Evolutionary conservation across 2,329 filamentous ascomycete species (phyloP), one percentile per base, ranked within the genome.

Genomic region (Cladosporium austrohemisphaericum): DNA sequence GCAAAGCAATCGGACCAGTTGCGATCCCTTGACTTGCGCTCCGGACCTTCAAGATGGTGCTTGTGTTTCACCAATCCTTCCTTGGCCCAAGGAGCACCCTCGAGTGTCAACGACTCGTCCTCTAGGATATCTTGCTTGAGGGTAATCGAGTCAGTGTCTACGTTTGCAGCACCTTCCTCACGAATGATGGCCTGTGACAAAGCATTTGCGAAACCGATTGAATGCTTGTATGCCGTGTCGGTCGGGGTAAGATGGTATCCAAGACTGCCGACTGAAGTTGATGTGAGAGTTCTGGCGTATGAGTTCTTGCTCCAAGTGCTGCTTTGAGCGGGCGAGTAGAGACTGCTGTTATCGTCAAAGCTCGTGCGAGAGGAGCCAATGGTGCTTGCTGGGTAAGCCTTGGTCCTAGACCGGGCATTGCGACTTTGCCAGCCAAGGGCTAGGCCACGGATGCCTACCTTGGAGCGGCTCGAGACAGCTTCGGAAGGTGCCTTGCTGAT

Each of bases 51-150:
- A 3, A 97, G 78, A 63, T 97, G 92, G 66, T 96, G 92, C 69
- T 97, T 97, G 72, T 98, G 92, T 58, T 92, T 92, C 16, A 97
- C 76, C 59, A 94, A 88, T 54, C 93, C 93, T 69, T 98, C 93
- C 70, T 98, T 98, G 22, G 94, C 85, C 93, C 93, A 98, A 0
- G 93, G 93, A n/a, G 93, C 88, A 19, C 93, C 93, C 9, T 86
- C 83, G 31, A 98, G 81, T 63, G 95, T 91, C 10, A 98, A 78
- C 0, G 86, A 89, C 62, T 98, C 93, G 61, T 97, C 93, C 61
- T 96, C 92, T 0, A 97, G 80, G 8, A 96, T 73, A 18, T 60
- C 62, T 16, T 53, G 57, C 11, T 57, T 55, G 33, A 65, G 51
- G 8, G 60, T 61, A 25, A 65, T 58, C 1, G 57, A 58, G 37